A percentile compares a stretch with the other conserved stretches of the same genome.
Evolutionary conservation across 75 land plant species (phyloP).

Genomic region (Adiantum capillusveneris): DNA sequence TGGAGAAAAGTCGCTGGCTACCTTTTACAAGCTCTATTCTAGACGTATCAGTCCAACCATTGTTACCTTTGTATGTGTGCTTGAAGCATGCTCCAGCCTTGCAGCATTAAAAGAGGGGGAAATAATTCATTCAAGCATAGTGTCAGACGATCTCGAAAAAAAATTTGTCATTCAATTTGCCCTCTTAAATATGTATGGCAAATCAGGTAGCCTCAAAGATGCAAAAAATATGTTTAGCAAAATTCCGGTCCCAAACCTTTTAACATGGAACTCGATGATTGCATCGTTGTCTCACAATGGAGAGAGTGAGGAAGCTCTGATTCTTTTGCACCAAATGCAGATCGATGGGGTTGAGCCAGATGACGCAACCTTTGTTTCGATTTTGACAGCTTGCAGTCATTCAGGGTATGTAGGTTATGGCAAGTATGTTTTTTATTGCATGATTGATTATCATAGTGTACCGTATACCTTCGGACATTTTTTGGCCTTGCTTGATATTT

Average conservation of each 20-base stretch:
- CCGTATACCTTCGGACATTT: slow-evolving; percentile 27
- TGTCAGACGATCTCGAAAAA: not conserved
- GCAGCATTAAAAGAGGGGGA: slow-evolving; percentile 38
- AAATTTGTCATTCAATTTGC: not conserved
- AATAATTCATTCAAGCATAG: slow-evolving; percentile 17
- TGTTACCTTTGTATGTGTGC: slow-evolving; percentile 35
- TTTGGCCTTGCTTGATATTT: slow-evolving; percentile 38
- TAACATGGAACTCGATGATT: slow-evolving; percentile 19
- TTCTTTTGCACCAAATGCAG: slow-evolving; percentile 5
- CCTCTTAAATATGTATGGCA: slow-evolving; percentile 10
- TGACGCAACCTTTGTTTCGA: slow-evolving; percentile 8
- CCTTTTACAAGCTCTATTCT: slow-evolving; percentile 32
- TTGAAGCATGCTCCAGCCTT: slow-evolving; percentile 36
- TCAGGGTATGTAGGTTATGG: slow-evolving; percentile 32
- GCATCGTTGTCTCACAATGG: slow-evolving; percentile 9
- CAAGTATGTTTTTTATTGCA: slow-evolving; percentile 10
- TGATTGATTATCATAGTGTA: slow-evolving; percentile 10
- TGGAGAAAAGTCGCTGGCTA: slow-evolving; percentile 15
- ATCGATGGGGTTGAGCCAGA: slow-evolving; percentile 4
- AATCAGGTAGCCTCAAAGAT: slow-evolving; percentile 3
- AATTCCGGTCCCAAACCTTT: slow-evolving; percentile 3
- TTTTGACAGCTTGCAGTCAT: slow-evolving; percentile 22
- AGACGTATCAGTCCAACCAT: slow-evolving; percentile 23
- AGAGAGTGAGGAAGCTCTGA: slow-evolving; percentile 7
- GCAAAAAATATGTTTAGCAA: slow-evolving; percentile 8